These are phyloP conservation scores for Diplosphaera chodatii DNA, from an alignment of 139 green algal genomes.

Conservation along the genomic window DNA sequence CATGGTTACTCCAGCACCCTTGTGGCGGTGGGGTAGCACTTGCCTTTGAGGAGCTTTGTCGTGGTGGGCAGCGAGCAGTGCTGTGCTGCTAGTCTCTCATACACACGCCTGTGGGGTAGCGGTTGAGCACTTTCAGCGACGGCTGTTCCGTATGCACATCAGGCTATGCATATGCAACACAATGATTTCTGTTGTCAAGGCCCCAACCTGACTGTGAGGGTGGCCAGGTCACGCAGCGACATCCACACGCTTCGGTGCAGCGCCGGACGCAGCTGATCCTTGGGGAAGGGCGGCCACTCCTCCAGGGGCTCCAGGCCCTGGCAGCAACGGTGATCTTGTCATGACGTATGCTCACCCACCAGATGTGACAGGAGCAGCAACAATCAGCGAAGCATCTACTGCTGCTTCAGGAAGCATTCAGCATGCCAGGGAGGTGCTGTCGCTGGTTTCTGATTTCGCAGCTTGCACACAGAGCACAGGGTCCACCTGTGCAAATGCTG, in stretches of 20 bases:
- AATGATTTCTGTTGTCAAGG: too few species aligned
- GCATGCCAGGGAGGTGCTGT: neutral
- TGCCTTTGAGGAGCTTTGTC: neutral
- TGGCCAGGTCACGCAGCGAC: neutral
- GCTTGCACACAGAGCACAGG: too few species aligned
- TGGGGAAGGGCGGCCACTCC: neutral
- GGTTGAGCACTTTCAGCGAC: too few species aligned
- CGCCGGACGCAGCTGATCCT: neutral
- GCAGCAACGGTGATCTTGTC: too few species aligned
- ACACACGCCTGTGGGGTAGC: neutral
- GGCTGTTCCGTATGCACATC: too few species aligned
- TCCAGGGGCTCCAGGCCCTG: neutral
- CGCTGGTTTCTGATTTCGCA: neutral
- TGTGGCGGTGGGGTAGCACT: neutral
- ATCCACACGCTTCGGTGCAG: neutral
- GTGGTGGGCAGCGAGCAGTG: neutral
- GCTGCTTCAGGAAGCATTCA: neutral
- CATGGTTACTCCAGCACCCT: too few species aligned
- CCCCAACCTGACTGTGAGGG: neutral
- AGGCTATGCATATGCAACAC: too few species aligned
- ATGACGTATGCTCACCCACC: too few species aligned
- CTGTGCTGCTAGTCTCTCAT: neutral
- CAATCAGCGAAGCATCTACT: too few species aligned
- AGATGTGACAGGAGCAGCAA: too few species aligned
- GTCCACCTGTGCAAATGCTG: neutral